A percentile compares a stretch with the other conserved stretches of the same genome.
phyloP scores from a whole-genome alignment of 78 protist genomes.

The Dictyostelium brefeldianum region DNA sequence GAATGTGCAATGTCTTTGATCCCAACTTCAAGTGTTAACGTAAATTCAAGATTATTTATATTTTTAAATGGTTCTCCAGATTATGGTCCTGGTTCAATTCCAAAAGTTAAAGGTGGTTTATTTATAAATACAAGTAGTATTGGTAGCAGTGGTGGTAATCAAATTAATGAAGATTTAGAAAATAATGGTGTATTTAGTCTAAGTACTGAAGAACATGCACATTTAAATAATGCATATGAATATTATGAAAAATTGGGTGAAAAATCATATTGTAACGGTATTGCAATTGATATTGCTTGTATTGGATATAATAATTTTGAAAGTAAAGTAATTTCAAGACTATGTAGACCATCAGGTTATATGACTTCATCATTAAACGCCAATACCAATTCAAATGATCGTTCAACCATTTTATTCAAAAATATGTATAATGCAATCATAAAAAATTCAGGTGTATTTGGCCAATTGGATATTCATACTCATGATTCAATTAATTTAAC shows the following conservation, averaged over 20 bases:
- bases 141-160: not conserved
- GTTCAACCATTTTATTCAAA: slow-evolving; percentile 1
- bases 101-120: not conserved
- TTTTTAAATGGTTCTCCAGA: slow-evolving; percentile 43
- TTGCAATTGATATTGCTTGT: slow-evolving; percentile 10
- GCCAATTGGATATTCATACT: slow-evolving; percentile 36
- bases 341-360: slow-evolving; percentile 18
- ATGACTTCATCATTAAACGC: slow-evolving; percentile 22
- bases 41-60: slow-evolving; percentile 37
- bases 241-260: slow-evolving; percentile 49
- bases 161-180: no score
- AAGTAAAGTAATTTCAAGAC: not conserved
- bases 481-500: slow-evolving; percentile 38
- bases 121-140: not conserved
- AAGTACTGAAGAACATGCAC: slow-evolving; percentile 17
- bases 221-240: not conserved
- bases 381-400: not conserved
- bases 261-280: slow-evolving; percentile 10
- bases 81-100: slow-evolving; percentile 67
- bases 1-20: slow-evolving; percentile 33
- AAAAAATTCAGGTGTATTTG: slow-evolving; percentile 25
- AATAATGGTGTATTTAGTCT: not conserved
- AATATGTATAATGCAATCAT: slow-evolving; percentile 58
- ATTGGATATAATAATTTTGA: slow-evolving; percentile 46
- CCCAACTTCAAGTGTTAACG: not conserved